Percentiles rank a stretch among this genome's conserved stretches.
These are phyloP conservation scores for Yamadazyma songkhlaensis DNA, from an alignment of 1,139 yeast genomes.

Conservation along the genomic window DNA sequence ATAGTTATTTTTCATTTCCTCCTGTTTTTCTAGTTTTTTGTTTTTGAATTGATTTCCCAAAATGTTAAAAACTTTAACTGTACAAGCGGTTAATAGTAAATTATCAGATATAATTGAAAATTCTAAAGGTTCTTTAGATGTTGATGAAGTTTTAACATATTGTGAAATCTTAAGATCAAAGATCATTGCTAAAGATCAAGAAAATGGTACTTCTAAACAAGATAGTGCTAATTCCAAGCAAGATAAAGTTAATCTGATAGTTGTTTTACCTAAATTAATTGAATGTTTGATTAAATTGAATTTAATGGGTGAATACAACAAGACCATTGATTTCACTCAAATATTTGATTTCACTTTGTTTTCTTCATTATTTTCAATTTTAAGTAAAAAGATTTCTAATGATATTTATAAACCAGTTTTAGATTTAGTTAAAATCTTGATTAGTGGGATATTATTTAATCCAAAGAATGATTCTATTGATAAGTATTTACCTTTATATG, in stretches of 20 bases:
- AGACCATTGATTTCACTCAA: slow-evolving; percentile 29
- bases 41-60: neutral
- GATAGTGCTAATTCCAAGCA: slow-evolving; percentile 24
- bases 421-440: slow-evolving; percentile 41
- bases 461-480: slow-evolving; percentile 32
- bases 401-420: slow-evolving; percentile 51
- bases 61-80: slow-evolving; percentile 3
- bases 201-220: slow-evolving; percentile 1
- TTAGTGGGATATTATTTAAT: slow-evolving; percentile 45
- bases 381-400: slow-evolving; percentile 43
- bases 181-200: slow-evolving; percentile 3
- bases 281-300: slow-evolving; percentile 43
- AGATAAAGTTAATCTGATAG: slow-evolving; percentile 52
- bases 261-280: slow-evolving; percentile 50
- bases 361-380: slow-evolving; percentile 41
- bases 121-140: slow-evolving; percentile 3
- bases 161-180: slow-evolving; percentile 5
- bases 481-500: slow-evolving; percentile 38
- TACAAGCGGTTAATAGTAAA: slow-evolving; percentile 4
- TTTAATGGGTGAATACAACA: slow-evolving; percentile 17
- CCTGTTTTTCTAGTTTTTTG: neutral
- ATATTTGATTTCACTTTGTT: slow-evolving; percentile 44
- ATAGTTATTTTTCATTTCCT: neutral
- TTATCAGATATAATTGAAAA: slow-evolving; percentile 5
- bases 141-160: slow-evolving; percentile 3